Conservation (phyloP, 2,329 filamentous ascomycete genomes). For the Penicillium decumbens region DNA sequence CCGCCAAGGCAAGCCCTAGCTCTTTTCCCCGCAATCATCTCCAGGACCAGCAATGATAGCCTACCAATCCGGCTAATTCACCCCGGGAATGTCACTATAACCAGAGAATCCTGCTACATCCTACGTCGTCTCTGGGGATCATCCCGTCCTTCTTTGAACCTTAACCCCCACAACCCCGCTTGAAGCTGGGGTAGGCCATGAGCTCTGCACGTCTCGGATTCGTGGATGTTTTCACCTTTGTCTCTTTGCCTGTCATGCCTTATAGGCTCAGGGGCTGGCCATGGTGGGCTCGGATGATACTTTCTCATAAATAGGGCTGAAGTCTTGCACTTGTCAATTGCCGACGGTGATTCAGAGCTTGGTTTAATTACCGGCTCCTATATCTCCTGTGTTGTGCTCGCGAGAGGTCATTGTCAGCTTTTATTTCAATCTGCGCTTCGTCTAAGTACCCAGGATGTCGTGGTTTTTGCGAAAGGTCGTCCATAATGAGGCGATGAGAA, state of each 20-base stretch:
- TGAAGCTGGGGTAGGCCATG: not conserved
- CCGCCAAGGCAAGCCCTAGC: not conserved
- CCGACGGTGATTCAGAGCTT: slow-evolving; percentile 5
- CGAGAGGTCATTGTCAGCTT: not conserved
- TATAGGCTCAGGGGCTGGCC: slow-evolving; percentile 6
- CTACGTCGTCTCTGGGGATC: not conserved
- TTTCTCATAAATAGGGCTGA: slow-evolving; percentile 1
- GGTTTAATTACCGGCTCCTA: not conserved
- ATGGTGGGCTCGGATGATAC: slow-evolving; percentile 1
- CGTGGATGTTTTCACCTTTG: slow-evolving; percentile 20
- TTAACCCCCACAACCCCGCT: slow-evolving; percentile 6
- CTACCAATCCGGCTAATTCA: not conserved
- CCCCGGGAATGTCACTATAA: not conserved
- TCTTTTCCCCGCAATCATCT: not conserved
- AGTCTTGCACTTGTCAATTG: slow-evolving; percentile 5
- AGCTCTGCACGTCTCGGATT: slow-evolving; percentile 8
- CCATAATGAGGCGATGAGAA: slow-evolving; percentile 66
- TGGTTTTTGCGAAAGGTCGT: slow-evolving; percentile 54
- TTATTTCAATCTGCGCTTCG: slow-evolving; percentile 9
- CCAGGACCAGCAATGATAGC: not conserved
- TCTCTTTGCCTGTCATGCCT: slow-evolving; percentile 6
- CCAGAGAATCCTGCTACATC: not conserved
- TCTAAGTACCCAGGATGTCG: slow-evolving; percentile 32
- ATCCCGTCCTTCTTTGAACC: slow-evolving; percentile 1
- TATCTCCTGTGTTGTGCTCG: not conserved